These are phyloP conservation scores for Debaryomycetaceae sp. DNA, from an alignment of 1,139 yeast species.

Conservation along the genomic window DNA sequence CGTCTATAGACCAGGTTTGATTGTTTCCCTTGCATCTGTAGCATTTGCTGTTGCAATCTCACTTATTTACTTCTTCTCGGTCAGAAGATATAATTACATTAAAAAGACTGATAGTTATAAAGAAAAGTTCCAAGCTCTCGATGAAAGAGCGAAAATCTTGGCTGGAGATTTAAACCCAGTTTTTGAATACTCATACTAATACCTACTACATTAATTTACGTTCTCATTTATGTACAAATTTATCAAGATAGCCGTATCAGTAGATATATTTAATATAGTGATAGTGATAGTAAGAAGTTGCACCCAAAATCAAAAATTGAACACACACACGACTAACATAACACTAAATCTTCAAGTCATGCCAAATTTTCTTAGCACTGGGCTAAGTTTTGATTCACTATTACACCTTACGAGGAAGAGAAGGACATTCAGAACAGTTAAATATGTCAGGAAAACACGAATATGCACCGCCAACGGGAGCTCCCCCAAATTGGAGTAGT, in stretches of 20 bases:
- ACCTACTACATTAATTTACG: too few relatives aligned
- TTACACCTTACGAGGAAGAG: background rate
- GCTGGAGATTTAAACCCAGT: constrained; percentile 69
- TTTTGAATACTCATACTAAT: constrained; percentile 40
- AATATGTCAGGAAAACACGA: constrained; percentile 17
- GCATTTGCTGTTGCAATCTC: constrained; percentile 48
- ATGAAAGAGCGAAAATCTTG: constrained; percentile 46
- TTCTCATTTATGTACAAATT: background rate
- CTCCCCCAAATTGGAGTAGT: constrained; percentile 44
- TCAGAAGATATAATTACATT: constrained; percentile 38
- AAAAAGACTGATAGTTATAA: constrained; percentile 37
- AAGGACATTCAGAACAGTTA: background rate
- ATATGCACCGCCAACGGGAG: constrained; percentile 39
- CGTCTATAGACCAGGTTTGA: constrained; percentile 53
- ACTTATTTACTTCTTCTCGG: constrained; percentile 38
- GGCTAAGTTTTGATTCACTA: background rate
- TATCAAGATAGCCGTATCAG: background rate
- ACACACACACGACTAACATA: background rate
- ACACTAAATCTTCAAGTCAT: background rate
- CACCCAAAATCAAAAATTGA: background rate
- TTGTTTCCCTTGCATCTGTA: constrained; percentile 51
- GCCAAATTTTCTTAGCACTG: background rate
- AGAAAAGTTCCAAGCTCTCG: constrained; percentile 41
- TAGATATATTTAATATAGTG: background rate
- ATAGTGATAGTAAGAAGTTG: background rate